Evolutionary conservation across 202 grass and related monocot genomes (phyloP).

Genomic region (Zizania palustris): DNA sequence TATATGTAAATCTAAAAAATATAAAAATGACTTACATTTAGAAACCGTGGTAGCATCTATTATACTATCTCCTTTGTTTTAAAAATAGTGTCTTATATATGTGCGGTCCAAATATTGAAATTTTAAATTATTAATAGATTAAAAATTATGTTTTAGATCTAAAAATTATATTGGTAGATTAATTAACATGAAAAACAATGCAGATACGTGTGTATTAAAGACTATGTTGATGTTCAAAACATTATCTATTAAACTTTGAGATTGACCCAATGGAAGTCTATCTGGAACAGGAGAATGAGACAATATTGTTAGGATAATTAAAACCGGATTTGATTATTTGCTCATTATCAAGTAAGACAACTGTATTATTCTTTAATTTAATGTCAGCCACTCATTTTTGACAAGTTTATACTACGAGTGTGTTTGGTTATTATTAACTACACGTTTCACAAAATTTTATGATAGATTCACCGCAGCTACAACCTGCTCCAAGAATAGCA

Average conservation of each 20-base stretch:
- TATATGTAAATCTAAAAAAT: too few species aligned
- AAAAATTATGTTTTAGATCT: too few species aligned
- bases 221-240: too few species aligned
- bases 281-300: conserved; percentile 1
- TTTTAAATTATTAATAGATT: too few species aligned
- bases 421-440: not conserved
- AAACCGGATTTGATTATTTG: conserved; percentile 6
- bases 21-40: too few species aligned
- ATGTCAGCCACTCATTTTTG: conserved; percentile 22
- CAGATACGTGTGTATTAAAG: too few species aligned
- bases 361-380: conserved; percentile 34
- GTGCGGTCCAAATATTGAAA: too few species aligned
- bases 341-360: conserved; percentile 24
- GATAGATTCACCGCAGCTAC: conserved; percentile 9
- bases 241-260: conserved; percentile 1
- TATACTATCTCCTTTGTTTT: not conserved
- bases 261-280: conserved; percentile 20
- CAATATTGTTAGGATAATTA: not conserved
- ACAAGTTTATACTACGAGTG: not conserved
- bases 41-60: too few species aligned
- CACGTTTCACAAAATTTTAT: not conserved
- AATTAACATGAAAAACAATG: too few species aligned
- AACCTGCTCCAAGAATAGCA: conserved; percentile 37
- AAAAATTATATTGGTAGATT: too few species aligned
- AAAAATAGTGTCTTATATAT: too few species aligned